Evolutionary conservation across 495 filamentous ascomycete genomes (phyloP).

Genomic region (Amphirosellinia nigrospora): DNA sequence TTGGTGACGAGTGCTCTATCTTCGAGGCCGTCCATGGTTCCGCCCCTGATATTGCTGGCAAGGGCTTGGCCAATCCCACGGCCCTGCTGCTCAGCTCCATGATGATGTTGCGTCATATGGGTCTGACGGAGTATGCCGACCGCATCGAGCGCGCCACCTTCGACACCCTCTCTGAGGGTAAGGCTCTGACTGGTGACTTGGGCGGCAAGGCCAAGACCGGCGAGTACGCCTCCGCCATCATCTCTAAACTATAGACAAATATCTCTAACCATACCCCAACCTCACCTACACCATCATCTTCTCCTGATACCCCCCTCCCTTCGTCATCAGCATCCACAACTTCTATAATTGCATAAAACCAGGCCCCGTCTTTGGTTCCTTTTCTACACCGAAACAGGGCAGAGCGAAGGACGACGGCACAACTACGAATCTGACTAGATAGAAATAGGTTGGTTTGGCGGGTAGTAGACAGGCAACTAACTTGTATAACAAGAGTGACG

Average conservation of each 20-base stretch:
- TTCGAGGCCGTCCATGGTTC: conserved; percentile 99
- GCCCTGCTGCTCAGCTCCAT: conserved; percentile 88
- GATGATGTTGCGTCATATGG: conserved; percentile 99
- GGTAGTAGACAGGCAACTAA: conserved; percentile 7
- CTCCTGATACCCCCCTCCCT: background rate
- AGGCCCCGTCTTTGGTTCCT: background rate
- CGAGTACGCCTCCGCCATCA: conserved; percentile 91
- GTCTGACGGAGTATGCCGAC: conserved; percentile 79
- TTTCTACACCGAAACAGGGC: background rate
- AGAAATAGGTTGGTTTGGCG: conserved; percentile 5
- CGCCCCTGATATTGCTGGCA: conserved; percentile 96
- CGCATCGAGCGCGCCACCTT: conserved; percentile 95
- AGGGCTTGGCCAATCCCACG: conserved; percentile 93
- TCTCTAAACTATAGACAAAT: conserved; percentile 69
- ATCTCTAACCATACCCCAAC: conserved; percentile 24
- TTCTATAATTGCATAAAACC: conserved; percentile 8
- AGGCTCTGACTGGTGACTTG: conserved; percentile 92
- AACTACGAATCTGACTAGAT: background rate
- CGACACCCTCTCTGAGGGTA: conserved; percentile 91
- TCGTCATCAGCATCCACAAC: conserved; percentile 19
- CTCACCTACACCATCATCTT: background rate
- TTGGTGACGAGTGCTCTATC: conserved; percentile 98
- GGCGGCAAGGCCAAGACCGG: conserved; percentile 92
- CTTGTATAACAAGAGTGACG: background rate
- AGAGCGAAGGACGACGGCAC: background rate